Percentiles rank a stretch among this genome's conserved stretches.
Conservation (phyloP, 345 rosid genomes). For the Melaleuca alternifolia region DNA sequence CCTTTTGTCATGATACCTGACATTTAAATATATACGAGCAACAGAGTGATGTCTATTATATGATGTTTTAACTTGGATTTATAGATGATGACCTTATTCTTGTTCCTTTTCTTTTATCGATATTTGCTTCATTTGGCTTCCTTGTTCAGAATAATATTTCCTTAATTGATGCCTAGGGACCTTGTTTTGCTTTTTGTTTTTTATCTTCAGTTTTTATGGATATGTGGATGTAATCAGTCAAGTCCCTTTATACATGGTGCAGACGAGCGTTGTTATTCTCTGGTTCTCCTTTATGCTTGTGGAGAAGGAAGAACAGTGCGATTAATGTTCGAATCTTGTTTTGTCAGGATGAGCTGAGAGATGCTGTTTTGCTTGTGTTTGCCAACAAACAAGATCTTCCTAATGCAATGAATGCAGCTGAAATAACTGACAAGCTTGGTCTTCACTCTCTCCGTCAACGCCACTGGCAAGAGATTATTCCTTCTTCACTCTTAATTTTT, state of each 20-base stretch:
- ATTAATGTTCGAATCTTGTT: neutral
- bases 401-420: conserved; percentile 94
- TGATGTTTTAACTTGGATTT: neutral
- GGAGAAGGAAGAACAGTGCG: neutral
- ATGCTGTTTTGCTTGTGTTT: conserved; percentile 82
- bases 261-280: neutral
- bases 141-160: neutral
- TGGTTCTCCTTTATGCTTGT: neutral
- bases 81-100: neutral
- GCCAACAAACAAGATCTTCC: conserved; percentile 96
- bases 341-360: conserved; percentile 71
- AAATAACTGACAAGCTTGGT: conserved; percentile 90
- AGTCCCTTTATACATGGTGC: neutral
- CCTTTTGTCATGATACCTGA: neutral
- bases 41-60: neutral
- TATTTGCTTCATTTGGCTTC: neutral
- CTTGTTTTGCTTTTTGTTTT: neutral
- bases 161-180: neutral
- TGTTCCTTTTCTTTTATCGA: neutral
- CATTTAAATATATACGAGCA: neutral
- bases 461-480: conserved; percentile 45
- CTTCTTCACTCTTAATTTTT: neutral
- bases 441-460: conserved; percentile 92
- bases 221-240: neutral
- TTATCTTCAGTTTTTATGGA: neutral